Base-by-base conservation (phyloP, 306 rosid species). In the Purshia tridentata region DNA sequence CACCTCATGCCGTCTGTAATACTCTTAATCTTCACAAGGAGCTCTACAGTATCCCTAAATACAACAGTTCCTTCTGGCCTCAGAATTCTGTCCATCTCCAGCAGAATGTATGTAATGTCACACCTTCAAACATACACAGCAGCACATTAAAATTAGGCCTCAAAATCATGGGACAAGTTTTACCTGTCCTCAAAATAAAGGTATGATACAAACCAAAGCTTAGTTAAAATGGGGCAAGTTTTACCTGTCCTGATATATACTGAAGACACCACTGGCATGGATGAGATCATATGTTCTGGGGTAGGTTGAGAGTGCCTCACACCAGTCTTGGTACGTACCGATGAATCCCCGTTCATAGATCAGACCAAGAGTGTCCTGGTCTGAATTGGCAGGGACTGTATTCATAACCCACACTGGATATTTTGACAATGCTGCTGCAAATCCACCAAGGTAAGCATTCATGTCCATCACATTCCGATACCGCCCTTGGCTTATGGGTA, bases 241-340 rank as follows among this genome's bases (percentile, higher is more conserved):
- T 78, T 78, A 80, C 92, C 99, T 95, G 75, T 90, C 99, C 52
- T 91, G 99, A 76, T 95, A 95, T 73, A 95, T 90, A 79, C 87
- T 75, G 76, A 95, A 88, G 6, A 95, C 84, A 54, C 84, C 86
- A 6, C 80, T 64, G 10, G 99, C 99, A 69, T 95, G 99, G 59
- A 90, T 91, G 80, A 95, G 90, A 82, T 95, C 98, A 47, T 95
- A 95, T 3, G 99, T 95, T 80, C 98, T 87, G 18, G 99, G 99
- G 73, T 91, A 91, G 1, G 97, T 91, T 10, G 99, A 91, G 83
- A 94, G 88, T 48, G 93, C 99, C 83, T 95, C 98, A 0, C 98
- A 95, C 98, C 99, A 88, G 44, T 95, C 92, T 60, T 91, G 95
- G 81, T 95, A 95, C 35, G 98, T 76, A 53, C 99, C 99, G 18